phyloP scores from a whole-genome alignment of 2,329 filamentous ascomycete genomes.

The Calonectria pauciramosa region DNA sequence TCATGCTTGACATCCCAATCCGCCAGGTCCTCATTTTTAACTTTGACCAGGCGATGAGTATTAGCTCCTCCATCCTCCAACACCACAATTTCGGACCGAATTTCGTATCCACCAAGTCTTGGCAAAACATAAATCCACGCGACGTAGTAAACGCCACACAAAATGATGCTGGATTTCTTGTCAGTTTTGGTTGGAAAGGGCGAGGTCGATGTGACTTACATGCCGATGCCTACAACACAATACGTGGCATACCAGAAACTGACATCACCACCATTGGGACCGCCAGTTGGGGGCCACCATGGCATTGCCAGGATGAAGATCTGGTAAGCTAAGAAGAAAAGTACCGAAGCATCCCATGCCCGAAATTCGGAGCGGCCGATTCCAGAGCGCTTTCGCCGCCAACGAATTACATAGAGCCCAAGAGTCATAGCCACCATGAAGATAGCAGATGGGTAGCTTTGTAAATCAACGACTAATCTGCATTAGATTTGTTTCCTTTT shows the following conservation, averaged over 20 bases:
- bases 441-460: slow-evolving; percentile 68
- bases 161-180: slow-evolving; percentile 56
- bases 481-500: neutral
- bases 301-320: slow-evolving; percentile 77
- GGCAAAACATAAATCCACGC: slow-evolving; percentile 71
- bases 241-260: slow-evolving; percentile 84
- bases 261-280: slow-evolving; percentile 73
- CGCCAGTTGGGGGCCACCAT: slow-evolving; percentile 76
- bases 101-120: slow-evolving; percentile 62
- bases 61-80: slow-evolving; percentile 54
- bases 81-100: slow-evolving; percentile 68
- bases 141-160: slow-evolving; percentile 71
- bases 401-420: slow-evolving; percentile 71
- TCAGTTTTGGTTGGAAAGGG: neutral
- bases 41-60: slow-evolving; percentile 64
- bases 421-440: slow-evolving; percentile 70
- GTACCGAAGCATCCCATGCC: slow-evolving; percentile 70
- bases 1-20: slow-evolving; percentile 72
- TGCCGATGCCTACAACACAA: slow-evolving; percentile 72
- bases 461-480: slow-evolving; percentile 67
- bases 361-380: slow-evolving; percentile 65
- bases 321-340: slow-evolving; percentile 72
- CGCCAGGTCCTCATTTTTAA: slow-evolving; percentile 63
- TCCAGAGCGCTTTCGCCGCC: slow-evolving; percentile 65
- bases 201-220: slow-evolving; percentile 61